Conservation (phyloP, 2,329 filamentous ascomycete genomes). For the Colletotrichum scovillei region DNA sequence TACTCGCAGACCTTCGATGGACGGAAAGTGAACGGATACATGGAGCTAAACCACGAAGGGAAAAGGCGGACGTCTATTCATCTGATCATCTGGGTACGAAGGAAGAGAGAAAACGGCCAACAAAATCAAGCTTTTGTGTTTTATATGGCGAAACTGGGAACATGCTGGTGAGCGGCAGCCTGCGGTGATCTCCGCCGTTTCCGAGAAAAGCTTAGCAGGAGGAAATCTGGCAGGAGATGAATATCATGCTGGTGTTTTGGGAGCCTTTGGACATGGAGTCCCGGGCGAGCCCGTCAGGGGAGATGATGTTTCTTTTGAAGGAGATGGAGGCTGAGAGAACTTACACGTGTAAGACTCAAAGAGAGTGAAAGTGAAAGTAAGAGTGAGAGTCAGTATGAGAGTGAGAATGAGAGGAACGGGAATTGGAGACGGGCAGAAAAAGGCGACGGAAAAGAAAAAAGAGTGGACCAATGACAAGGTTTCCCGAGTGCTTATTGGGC, state of each 20-base stretch:
- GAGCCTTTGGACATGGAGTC: constrained; percentile 17
- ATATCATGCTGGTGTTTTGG: neutral
- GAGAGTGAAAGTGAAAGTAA: neutral
- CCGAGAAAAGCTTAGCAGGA: neutral
- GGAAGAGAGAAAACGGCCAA: neutral
- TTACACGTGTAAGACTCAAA: too few relatives aligned
- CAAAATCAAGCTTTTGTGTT: constrained; percentile 23
- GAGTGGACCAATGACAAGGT: neutral
- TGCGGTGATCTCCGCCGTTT: constrained; percentile 9
- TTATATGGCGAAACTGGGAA: constrained; percentile 14
- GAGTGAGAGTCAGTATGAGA: too few relatives aligned
- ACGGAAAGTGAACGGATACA: too few relatives aligned
- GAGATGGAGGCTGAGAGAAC: neutral
- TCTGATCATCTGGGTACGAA: neutral
- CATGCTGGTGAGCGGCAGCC: constrained; percentile 6
- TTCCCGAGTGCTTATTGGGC: constrained; percentile 1
- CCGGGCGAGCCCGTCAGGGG: neutral
- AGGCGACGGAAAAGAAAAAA: neutral
- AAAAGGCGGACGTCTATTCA: constrained; percentile 3
- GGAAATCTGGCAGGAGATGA: neutral
- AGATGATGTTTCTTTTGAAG: neutral
- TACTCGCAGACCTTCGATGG: too few relatives aligned
- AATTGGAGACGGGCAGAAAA: neutral
- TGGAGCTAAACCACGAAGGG: neutral
- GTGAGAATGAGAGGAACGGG: neutral